These are phyloP conservation scores for Hanseniaspora sp. DNA, from an alignment of 1,139 yeast genomes.

Conservation along the genomic window DNA sequence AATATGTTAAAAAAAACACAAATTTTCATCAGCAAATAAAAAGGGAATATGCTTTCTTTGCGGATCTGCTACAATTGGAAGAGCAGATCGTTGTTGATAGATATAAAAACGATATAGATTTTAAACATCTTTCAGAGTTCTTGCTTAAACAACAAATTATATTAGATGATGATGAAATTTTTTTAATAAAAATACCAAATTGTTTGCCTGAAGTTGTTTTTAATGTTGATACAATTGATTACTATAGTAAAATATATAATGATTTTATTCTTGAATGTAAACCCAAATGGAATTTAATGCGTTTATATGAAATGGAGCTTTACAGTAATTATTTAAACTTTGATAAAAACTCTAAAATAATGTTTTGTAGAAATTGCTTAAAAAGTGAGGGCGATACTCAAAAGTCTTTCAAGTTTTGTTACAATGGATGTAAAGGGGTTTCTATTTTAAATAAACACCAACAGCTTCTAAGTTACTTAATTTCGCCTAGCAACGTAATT, in stretches of 20 bases:
- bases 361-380: slow-evolving; percentile 9
- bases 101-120: background rate
- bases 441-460: background rate
- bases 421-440: background rate
- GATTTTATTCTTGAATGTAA: slow-evolving; percentile 1
- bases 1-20: background rate
- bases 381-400: background rate
- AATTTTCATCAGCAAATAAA: background rate
- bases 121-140: background rate
- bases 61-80: background rate
- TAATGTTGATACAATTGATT: background rate
- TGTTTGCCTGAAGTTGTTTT: background rate
- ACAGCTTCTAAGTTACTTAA: background rate
- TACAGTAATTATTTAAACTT: background rate
- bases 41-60: background rate
- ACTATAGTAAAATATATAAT: slow-evolving; percentile 10
- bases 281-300: slow-evolving; percentile 11
- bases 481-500: background rate
- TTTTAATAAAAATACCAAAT: background rate
- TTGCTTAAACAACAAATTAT: background rate
- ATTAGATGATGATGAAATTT: background rate
- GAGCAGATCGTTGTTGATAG: background rate
- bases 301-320: background rate
- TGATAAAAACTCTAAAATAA: background rate
- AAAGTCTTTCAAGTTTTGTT: slow-evolving; percentile 1